phyloP scores from a whole-genome alignment of 2,329 filamentous ascomycete genomes.

The Scopulariopsis brevicaulis region DNA sequence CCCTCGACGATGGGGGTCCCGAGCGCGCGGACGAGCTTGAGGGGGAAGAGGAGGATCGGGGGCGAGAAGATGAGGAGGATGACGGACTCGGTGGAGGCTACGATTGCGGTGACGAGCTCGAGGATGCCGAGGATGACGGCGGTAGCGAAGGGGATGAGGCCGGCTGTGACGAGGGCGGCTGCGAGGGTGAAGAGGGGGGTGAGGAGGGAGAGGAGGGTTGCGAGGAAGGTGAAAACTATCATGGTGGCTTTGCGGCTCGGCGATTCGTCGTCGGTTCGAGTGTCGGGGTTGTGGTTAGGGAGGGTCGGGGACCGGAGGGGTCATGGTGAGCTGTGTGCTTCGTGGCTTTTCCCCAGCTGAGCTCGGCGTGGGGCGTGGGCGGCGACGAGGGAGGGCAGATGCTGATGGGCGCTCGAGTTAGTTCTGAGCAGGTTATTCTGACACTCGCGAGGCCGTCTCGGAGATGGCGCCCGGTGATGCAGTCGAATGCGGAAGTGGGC shows the following conservation, averaged over 20 bases:
- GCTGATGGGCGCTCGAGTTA: too few species aligned
- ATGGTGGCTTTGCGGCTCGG: not conserved
- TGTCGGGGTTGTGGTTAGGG: not conserved
- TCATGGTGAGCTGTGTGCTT: not conserved
- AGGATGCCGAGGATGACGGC: conserved; percentile 2
- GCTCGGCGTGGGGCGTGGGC: too few species aligned
- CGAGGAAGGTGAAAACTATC: not conserved
- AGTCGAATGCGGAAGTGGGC: too few species aligned
- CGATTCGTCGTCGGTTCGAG: not conserved
- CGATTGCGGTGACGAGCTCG: not conserved
- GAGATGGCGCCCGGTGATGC: too few species aligned
- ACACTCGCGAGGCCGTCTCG: too few species aligned
- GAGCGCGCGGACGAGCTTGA: not conserved
- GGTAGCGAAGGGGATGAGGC: not conserved
- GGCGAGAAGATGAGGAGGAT: not conserved
- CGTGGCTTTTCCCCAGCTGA: not conserved
- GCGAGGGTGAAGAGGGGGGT: not conserved
- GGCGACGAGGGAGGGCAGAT: too few species aligned
- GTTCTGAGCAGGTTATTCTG: too few species aligned
- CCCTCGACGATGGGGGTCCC: not conserved
- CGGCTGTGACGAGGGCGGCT: not conserved
- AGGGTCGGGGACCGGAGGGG: not conserved
- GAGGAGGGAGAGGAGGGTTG: not conserved
- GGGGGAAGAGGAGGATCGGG: not conserved
- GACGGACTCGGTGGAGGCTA: not conserved